Conservation (phyloP, 768 basidiomycete genomes). For the Collybiopsis luxurians region DNA sequence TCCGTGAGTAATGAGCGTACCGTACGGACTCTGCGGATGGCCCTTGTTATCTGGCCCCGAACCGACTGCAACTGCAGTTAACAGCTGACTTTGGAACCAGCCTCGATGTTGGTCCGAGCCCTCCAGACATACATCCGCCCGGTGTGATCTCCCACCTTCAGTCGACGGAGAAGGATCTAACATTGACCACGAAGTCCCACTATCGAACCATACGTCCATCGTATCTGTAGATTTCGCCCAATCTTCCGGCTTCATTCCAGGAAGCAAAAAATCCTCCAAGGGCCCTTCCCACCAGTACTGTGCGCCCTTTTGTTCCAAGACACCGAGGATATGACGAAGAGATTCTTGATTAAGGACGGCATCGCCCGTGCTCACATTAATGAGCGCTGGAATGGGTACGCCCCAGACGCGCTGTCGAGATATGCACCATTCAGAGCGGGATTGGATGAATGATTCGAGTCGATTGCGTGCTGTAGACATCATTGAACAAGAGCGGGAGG, state of each 20-base stretch:
- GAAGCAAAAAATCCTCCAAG: constrained; percentile 76
- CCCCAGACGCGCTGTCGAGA: constrained; percentile 98
- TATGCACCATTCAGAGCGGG: constrained; percentile 98
- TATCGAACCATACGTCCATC: constrained; percentile 99
- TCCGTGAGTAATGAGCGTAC: constrained; percentile 87
- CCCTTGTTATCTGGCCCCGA: background rate
- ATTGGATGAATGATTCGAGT: constrained; percentile 81
- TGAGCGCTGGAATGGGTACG: constrained; percentile 89
- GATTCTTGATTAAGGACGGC: constrained; percentile 64
- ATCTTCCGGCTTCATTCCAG: constrained; percentile 46
- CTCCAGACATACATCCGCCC: constrained; percentile 88
- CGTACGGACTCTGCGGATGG: constrained; percentile 55
- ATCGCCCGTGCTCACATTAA: constrained; percentile 58
- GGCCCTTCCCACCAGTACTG: constrained; percentile 93
- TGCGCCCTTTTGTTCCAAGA: constrained; percentile 72
- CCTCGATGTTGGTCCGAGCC: constrained; percentile 98
- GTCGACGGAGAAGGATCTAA: constrained; percentile 34
- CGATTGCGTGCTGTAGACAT: constrained; percentile 68
- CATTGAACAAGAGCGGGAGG: background rate
- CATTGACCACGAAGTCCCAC: constrained; percentile 92
- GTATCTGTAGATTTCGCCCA: constrained; percentile 90
- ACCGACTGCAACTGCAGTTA: constrained; percentile 64
- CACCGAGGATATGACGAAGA: constrained; percentile 70
- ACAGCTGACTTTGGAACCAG: constrained; percentile 96
- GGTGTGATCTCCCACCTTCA: constrained; percentile 31